These are phyloP conservation scores for Podospora comata DNA, from an alignment of 495 filamentous ascomycete species.

Conservation along the genomic window DNA sequence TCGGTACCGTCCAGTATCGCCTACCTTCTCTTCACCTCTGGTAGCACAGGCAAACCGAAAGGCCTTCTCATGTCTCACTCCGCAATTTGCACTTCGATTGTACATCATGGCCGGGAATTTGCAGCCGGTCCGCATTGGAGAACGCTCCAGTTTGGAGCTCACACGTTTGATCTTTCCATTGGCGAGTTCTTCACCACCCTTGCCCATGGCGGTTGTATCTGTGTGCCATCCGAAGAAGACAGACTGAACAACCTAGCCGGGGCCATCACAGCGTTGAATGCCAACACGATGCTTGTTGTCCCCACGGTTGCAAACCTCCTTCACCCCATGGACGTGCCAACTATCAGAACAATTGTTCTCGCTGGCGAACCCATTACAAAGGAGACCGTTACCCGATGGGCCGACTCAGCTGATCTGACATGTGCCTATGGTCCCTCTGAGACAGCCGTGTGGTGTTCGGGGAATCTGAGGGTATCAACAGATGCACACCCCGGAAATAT, in stretches of 20 bases:
- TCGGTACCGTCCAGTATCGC: neutral
- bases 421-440: neutral
- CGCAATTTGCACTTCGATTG: neutral
- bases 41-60: neutral
- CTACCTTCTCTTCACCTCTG: neutral
- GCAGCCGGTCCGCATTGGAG: neutral
- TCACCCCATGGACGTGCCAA: constrained; percentile 33
- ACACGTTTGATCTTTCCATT: constrained; percentile 57
- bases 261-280: constrained; percentile 24
- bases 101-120: neutral
- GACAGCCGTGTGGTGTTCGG: neutral
- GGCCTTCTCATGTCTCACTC: neutral
- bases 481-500: neutral
- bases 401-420: constrained; percentile 9
- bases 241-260: constrained; percentile 34
- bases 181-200: constrained; percentile 54
- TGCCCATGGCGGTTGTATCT: constrained; percentile 58
- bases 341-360: constrained; percentile 46
- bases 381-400: constrained; percentile 29
- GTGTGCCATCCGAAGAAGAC: constrained; percentile 55
- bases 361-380: constrained; percentile 48
- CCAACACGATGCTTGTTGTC: constrained; percentile 26
- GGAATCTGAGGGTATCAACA: neutral
- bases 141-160: constrained; percentile 54
- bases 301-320: constrained; percentile 22